phyloP scores from a whole-genome alignment of 805 yeast genomes.

The Priceomyces carsonii region DNA sequence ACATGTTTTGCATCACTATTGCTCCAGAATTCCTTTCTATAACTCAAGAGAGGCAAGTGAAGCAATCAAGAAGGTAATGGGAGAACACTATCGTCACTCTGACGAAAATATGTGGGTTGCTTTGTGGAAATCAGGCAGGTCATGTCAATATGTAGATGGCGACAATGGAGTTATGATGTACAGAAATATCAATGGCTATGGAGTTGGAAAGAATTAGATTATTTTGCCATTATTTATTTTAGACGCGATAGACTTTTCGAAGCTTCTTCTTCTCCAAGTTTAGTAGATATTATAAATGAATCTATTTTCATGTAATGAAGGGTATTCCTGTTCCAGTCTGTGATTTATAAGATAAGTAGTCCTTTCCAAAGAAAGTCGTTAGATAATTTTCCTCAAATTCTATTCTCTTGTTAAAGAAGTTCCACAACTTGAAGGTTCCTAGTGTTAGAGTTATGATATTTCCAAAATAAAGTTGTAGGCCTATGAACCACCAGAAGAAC shows the following conservation, averaged over 20 bases:
- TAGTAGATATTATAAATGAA: neutral
- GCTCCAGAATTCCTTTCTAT: conserved; percentile 83
- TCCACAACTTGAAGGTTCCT: conserved; percentile 60
- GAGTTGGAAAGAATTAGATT: conserved; percentile 21
- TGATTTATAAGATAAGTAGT: conserved; percentile 55
- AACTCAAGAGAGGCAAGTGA: conserved; percentile 79
- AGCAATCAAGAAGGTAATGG: conserved; percentile 83
- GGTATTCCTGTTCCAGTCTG: conserved; percentile 65
- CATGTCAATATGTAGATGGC: conserved; percentile 75
- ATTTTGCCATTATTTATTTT: too few species aligned
- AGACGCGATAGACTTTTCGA: too few species aligned
- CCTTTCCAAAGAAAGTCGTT: conserved; percentile 67
- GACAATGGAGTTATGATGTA: conserved; percentile 71
- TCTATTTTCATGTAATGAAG: conserved; percentile 29
- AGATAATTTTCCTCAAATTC: conserved; percentile 68
- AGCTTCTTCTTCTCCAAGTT: too few species aligned
- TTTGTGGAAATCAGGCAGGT: conserved; percentile 62
- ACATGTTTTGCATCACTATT: conserved; percentile 84
- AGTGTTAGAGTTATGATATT: conserved; percentile 61
- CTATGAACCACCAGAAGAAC: conserved; percentile 91
- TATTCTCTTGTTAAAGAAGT: conserved; percentile 71
- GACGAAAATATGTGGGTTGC: conserved; percentile 74
- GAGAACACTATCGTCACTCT: conserved; percentile 66
- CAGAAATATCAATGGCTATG: conserved; percentile 63
- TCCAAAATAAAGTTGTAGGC: conserved; percentile 69